phyloP scores from a whole-genome alignment of 352 stramenopile species.

The Phytophthora hybrid region DNA sequence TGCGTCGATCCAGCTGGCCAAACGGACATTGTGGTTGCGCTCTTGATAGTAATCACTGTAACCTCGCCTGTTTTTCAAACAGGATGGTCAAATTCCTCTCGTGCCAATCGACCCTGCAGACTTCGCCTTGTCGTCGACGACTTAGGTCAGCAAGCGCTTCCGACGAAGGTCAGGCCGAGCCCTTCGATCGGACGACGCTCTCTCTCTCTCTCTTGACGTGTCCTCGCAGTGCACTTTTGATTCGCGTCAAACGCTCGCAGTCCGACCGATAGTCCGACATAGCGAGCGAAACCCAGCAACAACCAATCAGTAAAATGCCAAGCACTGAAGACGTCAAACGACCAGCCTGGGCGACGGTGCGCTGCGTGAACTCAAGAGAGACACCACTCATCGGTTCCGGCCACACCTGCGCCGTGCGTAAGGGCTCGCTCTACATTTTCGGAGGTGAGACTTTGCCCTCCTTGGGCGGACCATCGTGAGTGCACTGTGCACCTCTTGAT shows the following conservation, averaged over 20 bases:
- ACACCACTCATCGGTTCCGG: constrained; percentile 92
- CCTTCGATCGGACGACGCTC: constrained; percentile 34
- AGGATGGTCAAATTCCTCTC: constrained; percentile 14
- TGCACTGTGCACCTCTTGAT: constrained; percentile 11
- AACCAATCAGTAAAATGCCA: constrained; percentile 29
- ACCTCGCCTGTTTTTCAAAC: constrained; percentile 25
- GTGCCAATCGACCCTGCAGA: constrained; percentile 20
- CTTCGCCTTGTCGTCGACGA: constrained; percentile 17
- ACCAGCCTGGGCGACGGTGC: constrained; percentile 72
- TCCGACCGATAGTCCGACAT: constrained; percentile 35
- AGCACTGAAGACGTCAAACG: constrained; percentile 39
- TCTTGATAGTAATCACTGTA: neutral
- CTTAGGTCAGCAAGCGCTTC: constrained; percentile 23
- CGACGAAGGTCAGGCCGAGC: constrained; percentile 33
- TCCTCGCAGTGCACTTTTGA: constrained; percentile 30
- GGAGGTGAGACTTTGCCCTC: constrained; percentile 56
- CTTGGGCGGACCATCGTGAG: constrained; percentile 13
- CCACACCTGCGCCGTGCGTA: constrained; percentile 90
- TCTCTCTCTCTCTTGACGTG: constrained; percentile 16
- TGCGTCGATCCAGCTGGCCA: constrained; percentile 12
- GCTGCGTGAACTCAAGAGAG: constrained; percentile 73
- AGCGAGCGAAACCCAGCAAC: constrained; percentile 2
- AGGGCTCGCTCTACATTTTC: constrained; percentile 95
- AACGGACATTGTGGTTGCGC: constrained; percentile 3
- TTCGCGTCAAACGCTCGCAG: constrained; percentile 23